phyloP scores from a whole-genome alignment of 441 rosid species.

The Syzygium malaccense region DNA sequence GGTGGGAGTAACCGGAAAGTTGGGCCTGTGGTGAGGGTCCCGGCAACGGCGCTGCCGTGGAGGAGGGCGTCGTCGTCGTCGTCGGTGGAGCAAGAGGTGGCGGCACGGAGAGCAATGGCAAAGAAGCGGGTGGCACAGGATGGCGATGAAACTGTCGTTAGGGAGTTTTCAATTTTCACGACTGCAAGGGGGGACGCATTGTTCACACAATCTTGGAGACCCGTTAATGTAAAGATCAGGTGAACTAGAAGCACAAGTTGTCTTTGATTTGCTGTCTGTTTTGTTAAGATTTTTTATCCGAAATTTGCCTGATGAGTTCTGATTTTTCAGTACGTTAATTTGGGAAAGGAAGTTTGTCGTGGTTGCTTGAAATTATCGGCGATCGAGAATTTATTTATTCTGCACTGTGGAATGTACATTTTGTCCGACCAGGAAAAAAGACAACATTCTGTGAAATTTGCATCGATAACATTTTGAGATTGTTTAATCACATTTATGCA shows the following conservation, averaged over 20 bases:
- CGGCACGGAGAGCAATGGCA: slow-evolving; percentile 53
- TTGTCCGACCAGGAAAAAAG: neutral
- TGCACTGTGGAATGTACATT: neutral
- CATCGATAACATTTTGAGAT: neutral
- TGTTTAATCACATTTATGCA: neutral
- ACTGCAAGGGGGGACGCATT: slow-evolving; percentile 50
- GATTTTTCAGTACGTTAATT: neutral
- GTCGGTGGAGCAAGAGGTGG: slow-evolving; percentile 56
- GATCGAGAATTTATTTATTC: neutral
- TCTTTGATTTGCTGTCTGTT: neutral
- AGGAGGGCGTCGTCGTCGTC: slow-evolving; percentile 22
- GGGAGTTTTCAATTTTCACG: slow-evolving; percentile 43
- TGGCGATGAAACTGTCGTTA: slow-evolving; percentile 21
- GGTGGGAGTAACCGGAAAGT: neutral
- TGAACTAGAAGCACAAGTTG: neutral
- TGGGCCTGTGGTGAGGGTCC: neutral
- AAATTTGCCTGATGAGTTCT: neutral
- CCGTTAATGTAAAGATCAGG: slow-evolving; percentile 45
- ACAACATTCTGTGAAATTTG: neutral
- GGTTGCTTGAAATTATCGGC: neutral
- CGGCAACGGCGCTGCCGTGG: slow-evolving; percentile 36
- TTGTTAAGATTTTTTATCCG: neutral
- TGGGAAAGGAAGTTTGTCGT: neutral
- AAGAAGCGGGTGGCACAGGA: slow-evolving; percentile 52
- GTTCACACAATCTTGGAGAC: slow-evolving; percentile 80